Percentiles rank a stretch among this genome's conserved stretches.
phyloP scores from a whole-genome alignment of 768 basidiomycete species.

The Mycena polygramma region DNA sequence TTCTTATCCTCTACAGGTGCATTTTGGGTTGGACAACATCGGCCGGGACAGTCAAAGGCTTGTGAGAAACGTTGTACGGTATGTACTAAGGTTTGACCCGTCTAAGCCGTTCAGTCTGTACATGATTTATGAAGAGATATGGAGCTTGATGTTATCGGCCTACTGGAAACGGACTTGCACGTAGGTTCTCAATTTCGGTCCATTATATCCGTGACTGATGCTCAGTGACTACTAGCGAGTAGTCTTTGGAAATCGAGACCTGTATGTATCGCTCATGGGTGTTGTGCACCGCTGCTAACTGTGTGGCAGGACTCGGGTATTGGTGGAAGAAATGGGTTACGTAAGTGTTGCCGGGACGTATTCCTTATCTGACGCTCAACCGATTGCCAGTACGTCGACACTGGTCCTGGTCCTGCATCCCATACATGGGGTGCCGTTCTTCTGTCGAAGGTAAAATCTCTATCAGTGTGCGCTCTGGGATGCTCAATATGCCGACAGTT shows the following conservation, averaged over 20 bases:
- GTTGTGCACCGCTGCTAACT: constrained; percentile 1
- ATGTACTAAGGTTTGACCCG: constrained; percentile 16
- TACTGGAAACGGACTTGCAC: constrained; percentile 89
- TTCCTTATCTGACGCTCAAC: constrained; percentile 13
- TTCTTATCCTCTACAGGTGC: constrained; percentile 76
- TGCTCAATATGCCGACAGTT: constrained; percentile 61
- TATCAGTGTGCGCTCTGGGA: background rate
- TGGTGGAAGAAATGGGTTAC: constrained; percentile 84
- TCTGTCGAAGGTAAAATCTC: constrained; percentile 73
- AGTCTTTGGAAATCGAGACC: constrained; percentile 87
- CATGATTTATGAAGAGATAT: constrained; percentile 66
- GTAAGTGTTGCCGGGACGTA: constrained; percentile 56
- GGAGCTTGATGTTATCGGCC: constrained; percentile 86
- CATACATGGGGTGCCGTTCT: constrained; percentile 93
- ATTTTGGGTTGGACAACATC: constrained; percentile 86
- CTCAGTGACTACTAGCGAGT: constrained; percentile 57
- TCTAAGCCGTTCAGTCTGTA: background rate
- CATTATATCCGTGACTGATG: background rate
- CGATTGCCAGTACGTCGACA: constrained; percentile 78
- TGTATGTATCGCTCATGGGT: constrained; percentile 58
- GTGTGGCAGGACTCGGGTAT: constrained; percentile 73
- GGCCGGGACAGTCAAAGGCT: constrained; percentile 80
- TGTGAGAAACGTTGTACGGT: constrained; percentile 66
- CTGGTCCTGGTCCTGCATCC: constrained; percentile 88
- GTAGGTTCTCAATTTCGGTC: constrained; percentile 58